Evolutionary conservation across 2,329 filamentous ascomycete genomes (phyloP).

Genomic region (Stromatinia cepivora): DNA sequence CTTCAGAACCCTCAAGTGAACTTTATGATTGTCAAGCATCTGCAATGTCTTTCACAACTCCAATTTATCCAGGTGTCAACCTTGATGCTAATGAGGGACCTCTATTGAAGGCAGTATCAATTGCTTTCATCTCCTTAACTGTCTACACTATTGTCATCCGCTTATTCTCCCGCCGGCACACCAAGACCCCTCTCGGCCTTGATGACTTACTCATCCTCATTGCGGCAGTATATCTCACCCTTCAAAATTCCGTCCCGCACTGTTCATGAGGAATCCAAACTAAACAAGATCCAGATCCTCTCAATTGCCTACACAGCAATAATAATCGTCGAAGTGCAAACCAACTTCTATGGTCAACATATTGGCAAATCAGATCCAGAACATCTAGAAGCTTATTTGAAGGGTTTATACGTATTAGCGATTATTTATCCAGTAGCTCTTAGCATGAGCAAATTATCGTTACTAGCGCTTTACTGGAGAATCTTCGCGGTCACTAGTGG

Average conservation of each 20-base stretch:
- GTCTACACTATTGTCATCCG: neutral
- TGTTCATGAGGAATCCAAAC: neutral
- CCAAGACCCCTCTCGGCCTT: neutral
- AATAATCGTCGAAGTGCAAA: conserved; percentile 1
- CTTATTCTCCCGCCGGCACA: conserved; percentile 11
- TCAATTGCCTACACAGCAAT: conserved; percentile 9
- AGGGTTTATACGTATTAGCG: conserved; percentile 1
- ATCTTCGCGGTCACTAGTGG: neutral
- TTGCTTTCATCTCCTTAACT: neutral
- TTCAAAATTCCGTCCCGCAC: neutral
- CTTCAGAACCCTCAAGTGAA: neutral
- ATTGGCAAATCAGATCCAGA: conserved; percentile 7
- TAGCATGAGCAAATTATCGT: conserved; percentile 10
- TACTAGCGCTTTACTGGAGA: conserved; percentile 18
- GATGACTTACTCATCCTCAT: conserved; percentile 8
- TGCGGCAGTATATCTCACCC: conserved; percentile 11
- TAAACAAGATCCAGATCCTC: neutral
- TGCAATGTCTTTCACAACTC: conserved; percentile 6
- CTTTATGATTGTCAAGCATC: neutral
- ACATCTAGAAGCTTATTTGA: conserved; percentile 10
- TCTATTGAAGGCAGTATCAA: neutral
- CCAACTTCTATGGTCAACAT: conserved; percentile 14
- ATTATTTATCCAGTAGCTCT: conserved; percentile 6
- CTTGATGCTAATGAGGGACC: conserved; percentile 11
- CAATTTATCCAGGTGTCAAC: conserved; percentile 10